Conservation (phyloP, 345 rosid species). For the Geranium rotundifolium region DNA sequence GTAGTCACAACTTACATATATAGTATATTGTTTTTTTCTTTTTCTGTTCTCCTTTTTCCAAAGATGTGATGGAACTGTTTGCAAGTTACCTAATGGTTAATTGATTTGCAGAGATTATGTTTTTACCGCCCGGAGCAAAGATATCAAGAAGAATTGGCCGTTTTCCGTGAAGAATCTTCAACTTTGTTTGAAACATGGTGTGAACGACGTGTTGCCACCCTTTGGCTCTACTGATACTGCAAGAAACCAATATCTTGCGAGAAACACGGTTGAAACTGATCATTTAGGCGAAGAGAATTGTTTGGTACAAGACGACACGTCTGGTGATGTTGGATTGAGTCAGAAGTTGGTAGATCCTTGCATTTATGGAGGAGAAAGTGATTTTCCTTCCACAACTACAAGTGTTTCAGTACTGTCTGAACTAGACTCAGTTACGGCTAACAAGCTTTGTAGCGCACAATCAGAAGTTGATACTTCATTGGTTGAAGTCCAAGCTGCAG, state of each 20-base stretch:
- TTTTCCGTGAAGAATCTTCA: constrained; percentile 62
- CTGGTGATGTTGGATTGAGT: constrained; percentile 18
- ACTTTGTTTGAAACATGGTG: constrained; percentile 80
- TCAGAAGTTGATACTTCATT: constrained; percentile 16
- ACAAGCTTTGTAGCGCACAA: constrained; percentile 26
- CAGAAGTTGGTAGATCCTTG: constrained; percentile 25
- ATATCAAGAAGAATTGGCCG: constrained; percentile 84
- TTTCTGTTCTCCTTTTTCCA: too few species aligned
- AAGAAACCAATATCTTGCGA: constrained; percentile 26
- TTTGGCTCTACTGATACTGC: constrained; percentile 41
- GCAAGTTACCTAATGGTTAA: background rate
- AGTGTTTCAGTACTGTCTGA: constrained; percentile 38
- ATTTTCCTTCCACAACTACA: constrained; percentile 38
- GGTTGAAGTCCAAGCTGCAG: constrained; percentile 21
- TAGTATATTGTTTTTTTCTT: too few species aligned
- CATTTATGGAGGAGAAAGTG: constrained; percentile 38
- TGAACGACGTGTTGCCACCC: constrained; percentile 80
- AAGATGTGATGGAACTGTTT: too few species aligned
- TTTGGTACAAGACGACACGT: background rate
- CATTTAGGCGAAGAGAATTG: too few species aligned
- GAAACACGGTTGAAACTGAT: constrained; percentile 24
- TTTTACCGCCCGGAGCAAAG: constrained; percentile 50
- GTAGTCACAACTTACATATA: too few species aligned
- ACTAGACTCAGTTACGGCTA: constrained; percentile 33
- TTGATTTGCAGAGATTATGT: constrained; percentile 80